Evolutionary conservation across 2,329 filamentous ascomycete genomes (phyloP).

Genomic region (Pseudogymnoascus pannorum): DNA sequence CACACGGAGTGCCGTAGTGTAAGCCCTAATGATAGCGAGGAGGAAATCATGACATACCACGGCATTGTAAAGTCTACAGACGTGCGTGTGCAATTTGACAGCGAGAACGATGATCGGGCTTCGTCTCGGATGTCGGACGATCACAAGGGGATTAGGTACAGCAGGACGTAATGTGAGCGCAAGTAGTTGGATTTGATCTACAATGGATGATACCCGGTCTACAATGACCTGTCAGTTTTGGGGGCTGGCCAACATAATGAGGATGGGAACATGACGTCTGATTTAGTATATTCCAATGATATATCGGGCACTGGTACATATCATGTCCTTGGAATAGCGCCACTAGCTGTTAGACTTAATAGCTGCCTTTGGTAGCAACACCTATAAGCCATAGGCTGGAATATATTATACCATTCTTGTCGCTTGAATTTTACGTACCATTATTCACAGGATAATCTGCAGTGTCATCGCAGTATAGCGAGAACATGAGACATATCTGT

Average conservation of each 20-base stretch:
- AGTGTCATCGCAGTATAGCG: not conserved
- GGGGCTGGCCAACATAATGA: no score
- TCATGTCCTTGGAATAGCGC: not conserved
- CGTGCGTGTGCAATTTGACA: slow-evolving; percentile 17
- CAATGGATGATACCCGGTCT: not conserved
- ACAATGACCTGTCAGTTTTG: not conserved
- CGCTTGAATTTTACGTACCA: not conserved
- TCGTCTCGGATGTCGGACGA: slow-evolving; percentile 1
- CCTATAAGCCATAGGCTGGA: not conserved
- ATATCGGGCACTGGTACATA: not conserved
- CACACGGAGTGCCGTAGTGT: slow-evolving; percentile 29
- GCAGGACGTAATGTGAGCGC: not conserved
- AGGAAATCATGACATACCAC: slow-evolving; percentile 35
- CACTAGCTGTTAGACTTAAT: not conserved
- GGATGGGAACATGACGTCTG: not conserved
- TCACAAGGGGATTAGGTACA: not conserved
- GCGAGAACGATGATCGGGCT: slow-evolving; percentile 1
- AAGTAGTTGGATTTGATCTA: not conserved
- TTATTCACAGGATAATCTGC: not conserved
- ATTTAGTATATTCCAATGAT: not conserved
- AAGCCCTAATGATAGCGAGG: slow-evolving; percentile 31
- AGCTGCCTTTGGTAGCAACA: not conserved
- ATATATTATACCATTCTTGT: not conserved
- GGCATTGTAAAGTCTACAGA: slow-evolving; percentile 35
- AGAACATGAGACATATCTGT: not conserved